phyloP scores from a whole-genome alignment of 2,329 filamentous ascomycete species.

The Triangularia setosa region DNA sequence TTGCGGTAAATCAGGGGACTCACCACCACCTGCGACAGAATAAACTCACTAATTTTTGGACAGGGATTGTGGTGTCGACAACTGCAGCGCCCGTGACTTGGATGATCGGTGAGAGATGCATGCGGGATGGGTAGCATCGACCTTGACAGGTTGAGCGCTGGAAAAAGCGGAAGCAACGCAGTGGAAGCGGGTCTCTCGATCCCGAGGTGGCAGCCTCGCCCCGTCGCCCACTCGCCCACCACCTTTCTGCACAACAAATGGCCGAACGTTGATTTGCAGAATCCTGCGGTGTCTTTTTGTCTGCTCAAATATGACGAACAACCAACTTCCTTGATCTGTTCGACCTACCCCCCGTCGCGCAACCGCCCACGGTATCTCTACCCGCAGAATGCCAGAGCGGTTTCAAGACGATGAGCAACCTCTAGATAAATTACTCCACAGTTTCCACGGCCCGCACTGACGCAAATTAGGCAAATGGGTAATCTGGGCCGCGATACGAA shows the following conservation, averaged over 20 bases:
- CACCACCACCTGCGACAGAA: background rate
- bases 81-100: background rate
- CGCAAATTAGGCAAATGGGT: background rate
- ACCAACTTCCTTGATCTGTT: too few species aligned
- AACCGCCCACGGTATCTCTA: too few species aligned
- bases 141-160: background rate
- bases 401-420: background rate
- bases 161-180: too few species aligned
- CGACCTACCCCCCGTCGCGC: too few species aligned
- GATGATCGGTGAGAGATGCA: background rate
- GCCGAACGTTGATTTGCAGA: too few species aligned
- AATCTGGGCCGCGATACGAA: background rate
- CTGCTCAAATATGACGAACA: too few species aligned
- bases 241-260: too few species aligned
- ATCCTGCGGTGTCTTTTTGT: too few species aligned
- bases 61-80: background rate
- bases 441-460: too few species aligned
- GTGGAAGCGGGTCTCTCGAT: too few species aligned
- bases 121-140: background rate
- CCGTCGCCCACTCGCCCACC: background rate
- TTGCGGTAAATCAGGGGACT: background rate
- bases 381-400: too few species aligned
- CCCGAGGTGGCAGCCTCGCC: background rate
- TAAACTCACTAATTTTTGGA: background rate
- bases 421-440: background rate